Base-by-base conservation (phyloP, 192 early-diverging fungal species). In the Geosiphon pyriformis region DNA sequence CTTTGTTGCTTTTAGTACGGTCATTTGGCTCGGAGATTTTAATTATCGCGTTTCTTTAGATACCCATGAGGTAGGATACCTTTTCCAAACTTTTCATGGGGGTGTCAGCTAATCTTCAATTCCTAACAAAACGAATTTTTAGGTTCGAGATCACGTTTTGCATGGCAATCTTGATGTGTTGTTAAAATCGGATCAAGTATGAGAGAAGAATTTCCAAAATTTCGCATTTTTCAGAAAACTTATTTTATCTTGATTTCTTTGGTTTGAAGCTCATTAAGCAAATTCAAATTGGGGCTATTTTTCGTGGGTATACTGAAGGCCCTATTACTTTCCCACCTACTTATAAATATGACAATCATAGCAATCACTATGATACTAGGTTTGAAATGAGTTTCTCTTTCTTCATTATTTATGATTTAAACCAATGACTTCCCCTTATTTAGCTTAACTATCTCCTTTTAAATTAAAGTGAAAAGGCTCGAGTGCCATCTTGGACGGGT, bases 11-110 rank as follows among this genome's bases (percentile, higher is more conserved):
- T 51, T 46, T 59, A 20, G 63, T 30, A 77, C 74, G 27, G 75
- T 90, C 26, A 73, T 93, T 22, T 98, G 92, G 92, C 82, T 92
- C 27, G 92, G 95, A 34, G 95, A 98, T 74, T 88, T 98, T 46
- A 98, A 98, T 74, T 98, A 96, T 72, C 84, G 95, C 12, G 82
- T 95, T 20, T 75, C 81, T 37, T 72, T 92, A 59, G 72, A 82
- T 17, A 91, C 91, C 69, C 90, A 92, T 67, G 85, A 90, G 46
- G 83, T 88, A 69, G 42, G 67, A 35, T 17, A 37, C 6, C 17
- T n/a, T 51, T 32, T 30, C 18, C 52, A 27, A 18, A 35, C 31
- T 57, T 18, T 26, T 22, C 3, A 20, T 59, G 10, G 11, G 23
- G 2, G 32, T 46, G 0, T 26, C 1, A 8, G n/a, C n/a, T n/a